Evolutionary conservation across 2,329 filamentous ascomycete genomes (phyloP), one percentile per base, ranked within the genome.

Genomic region (Cladosporium sp.): DNA sequence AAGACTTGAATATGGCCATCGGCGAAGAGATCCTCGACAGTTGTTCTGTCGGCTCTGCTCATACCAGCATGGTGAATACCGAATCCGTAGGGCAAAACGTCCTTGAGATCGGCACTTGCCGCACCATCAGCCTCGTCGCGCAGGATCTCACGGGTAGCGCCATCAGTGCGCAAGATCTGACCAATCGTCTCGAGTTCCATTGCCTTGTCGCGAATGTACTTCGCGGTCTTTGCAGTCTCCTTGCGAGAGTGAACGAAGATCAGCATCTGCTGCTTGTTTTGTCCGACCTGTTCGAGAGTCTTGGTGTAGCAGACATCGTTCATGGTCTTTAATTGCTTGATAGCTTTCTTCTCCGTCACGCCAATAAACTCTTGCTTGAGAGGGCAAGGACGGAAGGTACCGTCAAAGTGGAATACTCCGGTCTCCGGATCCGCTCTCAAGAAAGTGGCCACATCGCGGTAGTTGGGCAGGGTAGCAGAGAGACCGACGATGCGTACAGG

Each of bases 251-350:
- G 95, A 5, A 99, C 94, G 70, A 99, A 99, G 60, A 99, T 96
- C 39, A 99, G 85, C 92, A 99, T 97, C 74, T 99, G 94, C 68
- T 99, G 96, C 63, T 90, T 86, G 69, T 95, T 88, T 60, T 88
- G 87, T 6, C 94, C 94, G 30, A 97, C 93, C 71, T 97, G 93
- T 74, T 99, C 94, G 57, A 99, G 84, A 28, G 97, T 92, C 75
- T 99, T 99, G 64, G 88, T 95, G 74, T 99, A 99, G 59, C 92
- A 97, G 57, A 99, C 92, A 67, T 99, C 94, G 70, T 99, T 99
- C 94, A 99, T 99, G 0, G 90, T 95, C 81, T 97, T 97, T 57
- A 99, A 80, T 74, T 99, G 94, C 76, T 97, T 99, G 77, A 99
- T 99, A 5, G 94, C 90, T 74, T 97, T 97, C 78, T 94, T 95